phyloP scores from a whole-genome alignment of 331 rosid genomes.

The Spiraea crenata region DNA sequence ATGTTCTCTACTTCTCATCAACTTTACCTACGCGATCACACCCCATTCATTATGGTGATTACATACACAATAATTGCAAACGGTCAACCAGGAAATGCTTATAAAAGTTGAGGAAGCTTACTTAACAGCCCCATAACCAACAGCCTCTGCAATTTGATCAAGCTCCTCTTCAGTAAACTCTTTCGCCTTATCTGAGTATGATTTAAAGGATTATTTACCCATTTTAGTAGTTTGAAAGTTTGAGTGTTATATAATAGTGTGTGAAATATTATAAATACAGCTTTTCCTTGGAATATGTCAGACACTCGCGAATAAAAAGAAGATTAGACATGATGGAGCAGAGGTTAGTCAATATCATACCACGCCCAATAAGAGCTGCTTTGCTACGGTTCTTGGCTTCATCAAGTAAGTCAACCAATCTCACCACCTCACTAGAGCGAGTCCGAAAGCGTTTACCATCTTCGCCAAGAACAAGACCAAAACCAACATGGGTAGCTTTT shows the following conservation, averaged over 20 bases:
- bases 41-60: neutral
- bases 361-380: constrained; percentile 64
- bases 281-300: neutral
- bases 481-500: constrained; percentile 82
- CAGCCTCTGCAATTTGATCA: constrained; percentile 66
- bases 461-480: constrained; percentile 97
- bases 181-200: constrained; percentile 48
- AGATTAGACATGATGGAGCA: neutral
- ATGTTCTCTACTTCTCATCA: neutral
- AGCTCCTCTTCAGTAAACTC: constrained; percentile 78
- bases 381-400: constrained; percentile 95
- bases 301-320: neutral
- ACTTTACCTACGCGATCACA: neutral
- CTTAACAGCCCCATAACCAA: constrained; percentile 95
- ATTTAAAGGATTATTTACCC: constrained; percentile 10
- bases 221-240: constrained; percentile 24
- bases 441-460: constrained; percentile 90
- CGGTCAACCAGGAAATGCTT: neutral
- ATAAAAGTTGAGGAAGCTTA: constrained; percentile 40
- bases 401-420: constrained; percentile 91
- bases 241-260: neutral
- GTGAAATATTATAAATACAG: constrained; percentile 15
- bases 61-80: neutral
- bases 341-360: constrained; percentile 44
- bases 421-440: constrained; percentile 79